These are phyloP conservation scores for Zymoseptoria brevis DNA, from an alignment of 2,329 filamentous ascomycete genomes.

Conservation along the genomic window DNA sequence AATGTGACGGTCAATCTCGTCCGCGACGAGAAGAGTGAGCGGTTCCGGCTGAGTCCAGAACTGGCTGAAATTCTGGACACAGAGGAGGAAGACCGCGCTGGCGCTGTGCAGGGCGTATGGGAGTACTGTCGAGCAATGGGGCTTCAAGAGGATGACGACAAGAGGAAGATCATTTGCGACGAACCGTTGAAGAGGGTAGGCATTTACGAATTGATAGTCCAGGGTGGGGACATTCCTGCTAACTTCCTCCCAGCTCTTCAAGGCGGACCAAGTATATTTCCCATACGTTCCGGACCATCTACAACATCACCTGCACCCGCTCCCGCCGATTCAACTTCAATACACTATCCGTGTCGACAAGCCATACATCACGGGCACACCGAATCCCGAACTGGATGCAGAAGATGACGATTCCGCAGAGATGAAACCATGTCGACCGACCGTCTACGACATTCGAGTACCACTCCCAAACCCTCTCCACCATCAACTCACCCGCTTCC, in stretches of 20 bases:
- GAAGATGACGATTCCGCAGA: slow-evolving; percentile 7
- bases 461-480: slow-evolving; percentile 75
- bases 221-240: slow-evolving; percentile 1
- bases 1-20: slow-evolving; percentile 84
- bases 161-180: slow-evolving; percentile 85
- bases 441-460: slow-evolving; percentile 81
- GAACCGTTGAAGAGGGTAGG: slow-evolving; percentile 61
- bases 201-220: no score
- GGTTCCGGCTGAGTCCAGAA: slow-evolving; percentile 69
- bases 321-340: slow-evolving; percentile 72
- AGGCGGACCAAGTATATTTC: slow-evolving; percentile 69
- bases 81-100: slow-evolving; percentile 75
- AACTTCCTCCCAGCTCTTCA: slow-evolving; percentile 52
- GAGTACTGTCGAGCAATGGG: slow-evolving; percentile 84
- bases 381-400: slow-evolving; percentile 57
- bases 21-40: slow-evolving; percentile 77
- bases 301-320: slow-evolving; percentile 61
- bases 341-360: slow-evolving; percentile 91
- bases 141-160: slow-evolving; percentile 90
- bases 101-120: slow-evolving; percentile 86
- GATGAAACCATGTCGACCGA: slow-evolving; percentile 53
- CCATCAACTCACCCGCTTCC: slow-evolving; percentile 49
- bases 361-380: slow-evolving; percentile 46
- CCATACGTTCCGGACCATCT: slow-evolving; percentile 74
- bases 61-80: slow-evolving; percentile 81